Percentiles rank a stretch among this genome's conserved stretches.
These are phyloP conservation scores for Neocucurbitaria cava DNA, from an alignment of 2,329 filamentous ascomycete species.

Conservation along the genomic window DNA sequence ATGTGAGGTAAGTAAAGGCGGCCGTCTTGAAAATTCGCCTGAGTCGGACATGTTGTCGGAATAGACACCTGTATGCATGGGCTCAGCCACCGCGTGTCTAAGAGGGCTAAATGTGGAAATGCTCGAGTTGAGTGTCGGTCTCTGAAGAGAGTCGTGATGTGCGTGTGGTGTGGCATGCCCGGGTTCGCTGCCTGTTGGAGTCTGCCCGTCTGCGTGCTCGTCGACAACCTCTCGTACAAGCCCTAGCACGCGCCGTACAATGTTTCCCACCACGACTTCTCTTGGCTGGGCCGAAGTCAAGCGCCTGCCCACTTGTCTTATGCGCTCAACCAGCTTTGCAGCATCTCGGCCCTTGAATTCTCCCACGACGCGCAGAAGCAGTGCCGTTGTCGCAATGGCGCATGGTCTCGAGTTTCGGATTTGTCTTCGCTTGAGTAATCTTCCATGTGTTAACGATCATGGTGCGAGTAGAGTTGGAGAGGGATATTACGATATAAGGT, in stretches of 20 bases:
- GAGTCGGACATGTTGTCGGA: slow-evolving; percentile 45
- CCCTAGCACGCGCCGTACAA: slow-evolving; percentile 86
- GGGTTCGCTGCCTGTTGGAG: slow-evolving; percentile 64
- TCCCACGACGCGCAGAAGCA: slow-evolving; percentile 86
- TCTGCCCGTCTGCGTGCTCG: slow-evolving; percentile 73
- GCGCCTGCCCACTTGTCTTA: slow-evolving; percentile 78
- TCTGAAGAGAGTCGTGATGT: slow-evolving; percentile 45
- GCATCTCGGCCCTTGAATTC: slow-evolving; percentile 80
- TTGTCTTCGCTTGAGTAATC: slow-evolving; percentile 87
- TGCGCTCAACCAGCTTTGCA: slow-evolving; percentile 77
- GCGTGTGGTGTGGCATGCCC: slow-evolving; percentile 56
- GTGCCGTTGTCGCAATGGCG: slow-evolving; percentile 87
- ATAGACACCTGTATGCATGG: slow-evolving; percentile 38
- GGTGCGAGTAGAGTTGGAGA: slow-evolving; percentile 1
- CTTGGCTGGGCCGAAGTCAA: slow-evolving; percentile 84
- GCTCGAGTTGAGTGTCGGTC: slow-evolving; percentile 49
- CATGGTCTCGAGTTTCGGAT: slow-evolving; percentile 88
- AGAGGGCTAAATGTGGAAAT: slow-evolving; percentile 58
- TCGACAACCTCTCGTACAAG: slow-evolving; percentile 91
- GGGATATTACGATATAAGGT: slow-evolving; percentile 74
- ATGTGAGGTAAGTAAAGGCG: slow-evolving; percentile 67
- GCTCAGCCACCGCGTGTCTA: slow-evolving; percentile 50
- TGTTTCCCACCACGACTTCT: slow-evolving; percentile 93
- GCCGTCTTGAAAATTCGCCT: slow-evolving; percentile 56
- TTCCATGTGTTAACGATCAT: slow-evolving; percentile 44